A percentile compares a stretch with the other conserved stretches of the same genome.
Conservation (phyloP, 495 filamentous ascomycete species). For the Bombardia bombarda region DNA sequence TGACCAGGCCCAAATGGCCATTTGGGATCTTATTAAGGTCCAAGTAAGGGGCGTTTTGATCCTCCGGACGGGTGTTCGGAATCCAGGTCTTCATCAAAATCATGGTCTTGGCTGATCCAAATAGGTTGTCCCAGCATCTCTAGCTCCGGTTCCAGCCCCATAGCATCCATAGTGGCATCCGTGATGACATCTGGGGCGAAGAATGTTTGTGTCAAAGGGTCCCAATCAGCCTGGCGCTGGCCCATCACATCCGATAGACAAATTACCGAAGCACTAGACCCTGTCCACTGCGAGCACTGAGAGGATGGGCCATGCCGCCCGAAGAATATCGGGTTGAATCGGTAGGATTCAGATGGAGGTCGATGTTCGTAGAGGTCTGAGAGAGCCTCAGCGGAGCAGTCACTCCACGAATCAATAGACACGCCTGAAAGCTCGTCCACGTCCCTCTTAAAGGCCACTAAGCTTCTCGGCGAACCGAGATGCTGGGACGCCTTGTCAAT, state of each 20-base stretch:
- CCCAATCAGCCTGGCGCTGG: slow-evolving; percentile 11
- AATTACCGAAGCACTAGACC: slow-evolving; percentile 10
- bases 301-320: slow-evolving; percentile 11
- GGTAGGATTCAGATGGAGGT: slow-evolving; percentile 4
- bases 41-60: slow-evolving; percentile 11
- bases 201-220: slow-evolving; percentile 6
- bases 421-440: slow-evolving; percentile 7
- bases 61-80: neutral
- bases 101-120: slow-evolving; percentile 1
- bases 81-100: neutral
- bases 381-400: slow-evolving; percentile 1
- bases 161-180: too few species aligned
- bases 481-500: slow-evolving; percentile 4
- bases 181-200: slow-evolving; percentile 3
- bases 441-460: too few species aligned
- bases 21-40: neutral
- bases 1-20: too few species aligned
- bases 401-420: slow-evolving; percentile 9
- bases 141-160: too few species aligned
- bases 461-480: neutral
- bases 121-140: too few species aligned
- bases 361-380: neutral
- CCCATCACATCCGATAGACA: slow-evolving; percentile 8
- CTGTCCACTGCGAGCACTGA: slow-evolving; percentile 4
- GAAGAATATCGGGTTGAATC: slow-evolving; percentile 4